A percentile compares a stretch with the other conserved stretches of the same genome.
Evolutionary conservation across 306 rosid species (phyloP).

Genomic region (Acacia confusa): DNA sequence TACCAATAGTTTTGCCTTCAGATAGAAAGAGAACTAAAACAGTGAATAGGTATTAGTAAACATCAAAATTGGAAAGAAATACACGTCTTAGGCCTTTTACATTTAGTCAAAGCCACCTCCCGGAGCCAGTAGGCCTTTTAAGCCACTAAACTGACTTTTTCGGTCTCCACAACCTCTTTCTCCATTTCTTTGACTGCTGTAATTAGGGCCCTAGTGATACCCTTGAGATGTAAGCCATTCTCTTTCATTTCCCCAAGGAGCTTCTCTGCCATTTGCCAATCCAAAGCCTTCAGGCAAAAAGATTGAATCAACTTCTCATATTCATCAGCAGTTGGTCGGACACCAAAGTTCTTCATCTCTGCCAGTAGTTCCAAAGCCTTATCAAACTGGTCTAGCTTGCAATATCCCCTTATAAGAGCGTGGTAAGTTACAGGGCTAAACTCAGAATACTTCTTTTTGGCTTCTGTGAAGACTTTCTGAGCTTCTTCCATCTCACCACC

Average conservation of each 20-base stretch:
- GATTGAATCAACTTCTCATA: conserved; percentile 83
- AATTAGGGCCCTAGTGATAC: conserved; percentile 67
- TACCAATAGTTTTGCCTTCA: conserved; percentile 17
- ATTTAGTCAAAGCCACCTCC: neutral
- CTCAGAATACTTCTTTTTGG: conserved; percentile 64
- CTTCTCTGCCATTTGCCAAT: conserved; percentile 79
- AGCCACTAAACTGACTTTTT: conserved; percentile 23
- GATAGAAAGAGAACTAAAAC: neutral
- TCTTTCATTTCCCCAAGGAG: conserved; percentile 75
- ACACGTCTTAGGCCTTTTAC: conserved; percentile 25
- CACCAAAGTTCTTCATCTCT: conserved; percentile 80
- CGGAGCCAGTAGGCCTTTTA: neutral
- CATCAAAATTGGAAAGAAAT: conserved; percentile 10
- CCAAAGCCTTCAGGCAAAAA: conserved; percentile 77
- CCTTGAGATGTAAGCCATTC: conserved; percentile 67
- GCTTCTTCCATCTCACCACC: conserved; percentile 90
- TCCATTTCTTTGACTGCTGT: conserved; percentile 79
- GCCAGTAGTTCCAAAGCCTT: conserved; percentile 61
- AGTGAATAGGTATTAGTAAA: conserved; percentile 1
- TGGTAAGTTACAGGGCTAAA: conserved; percentile 69
- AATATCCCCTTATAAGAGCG: conserved; percentile 70
- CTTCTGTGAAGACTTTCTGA: conserved; percentile 53
- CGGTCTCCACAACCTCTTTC: conserved; percentile 47
- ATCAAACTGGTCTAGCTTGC: conserved; percentile 76
- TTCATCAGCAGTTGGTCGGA: conserved; percentile 56